Conservation (phyloP, 1,284 basidiomycete species). For the Moesziomyces globuligerus region DNA sequence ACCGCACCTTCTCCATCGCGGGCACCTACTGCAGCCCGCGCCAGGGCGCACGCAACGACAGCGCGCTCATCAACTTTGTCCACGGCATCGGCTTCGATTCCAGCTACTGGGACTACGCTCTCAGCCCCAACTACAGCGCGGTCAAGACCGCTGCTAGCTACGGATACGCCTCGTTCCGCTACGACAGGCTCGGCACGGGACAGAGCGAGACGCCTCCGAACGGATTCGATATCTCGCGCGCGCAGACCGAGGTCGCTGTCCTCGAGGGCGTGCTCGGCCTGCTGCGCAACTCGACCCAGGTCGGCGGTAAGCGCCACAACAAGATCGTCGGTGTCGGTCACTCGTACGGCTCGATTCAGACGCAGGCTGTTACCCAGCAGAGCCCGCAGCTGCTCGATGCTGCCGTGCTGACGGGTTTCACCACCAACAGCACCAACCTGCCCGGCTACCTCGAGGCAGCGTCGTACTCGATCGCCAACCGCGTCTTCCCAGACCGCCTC, state of each 20-base stretch:
- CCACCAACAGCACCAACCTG: slow-evolving; percentile 53
- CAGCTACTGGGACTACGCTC: slow-evolving; percentile 45
- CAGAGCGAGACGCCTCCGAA: slow-evolving; percentile 57
- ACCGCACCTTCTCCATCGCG: slow-evolving; percentile 30
- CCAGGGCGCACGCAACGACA: slow-evolving; percentile 8
- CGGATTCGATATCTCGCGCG: slow-evolving; percentile 65
- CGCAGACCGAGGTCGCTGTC: slow-evolving; percentile 67
- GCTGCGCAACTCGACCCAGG: slow-evolving; percentile 41
- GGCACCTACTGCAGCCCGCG: slow-evolving; percentile 44
- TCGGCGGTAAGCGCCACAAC: slow-evolving; percentile 33
- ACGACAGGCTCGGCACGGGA: slow-evolving; percentile 67
- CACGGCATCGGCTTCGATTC: slow-evolving; percentile 54
- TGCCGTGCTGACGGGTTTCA: slow-evolving; percentile 66
- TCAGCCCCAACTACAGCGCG: slow-evolving; percentile 32
- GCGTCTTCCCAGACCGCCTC: slow-evolving; percentile 43
- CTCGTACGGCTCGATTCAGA: slow-evolving; percentile 49
- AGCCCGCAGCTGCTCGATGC: slow-evolving; percentile 63
- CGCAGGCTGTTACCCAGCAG: slow-evolving; percentile 53
- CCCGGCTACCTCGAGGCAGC: slow-evolving; percentile 56
- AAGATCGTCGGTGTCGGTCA: slow-evolving; percentile 56
- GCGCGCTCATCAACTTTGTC: slow-evolving; percentile 33
- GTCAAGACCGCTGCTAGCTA: slow-evolving; percentile 47
- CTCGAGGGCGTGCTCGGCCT: slow-evolving; percentile 60
- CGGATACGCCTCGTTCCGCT: slow-evolving; percentile 59
- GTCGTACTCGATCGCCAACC: slow-evolving; percentile 61